Percentiles rank a stretch among this genome's conserved stretches.
Conservation (phyloP, 129 eudicot genomes). For the Flaveria bidentis region DNA sequence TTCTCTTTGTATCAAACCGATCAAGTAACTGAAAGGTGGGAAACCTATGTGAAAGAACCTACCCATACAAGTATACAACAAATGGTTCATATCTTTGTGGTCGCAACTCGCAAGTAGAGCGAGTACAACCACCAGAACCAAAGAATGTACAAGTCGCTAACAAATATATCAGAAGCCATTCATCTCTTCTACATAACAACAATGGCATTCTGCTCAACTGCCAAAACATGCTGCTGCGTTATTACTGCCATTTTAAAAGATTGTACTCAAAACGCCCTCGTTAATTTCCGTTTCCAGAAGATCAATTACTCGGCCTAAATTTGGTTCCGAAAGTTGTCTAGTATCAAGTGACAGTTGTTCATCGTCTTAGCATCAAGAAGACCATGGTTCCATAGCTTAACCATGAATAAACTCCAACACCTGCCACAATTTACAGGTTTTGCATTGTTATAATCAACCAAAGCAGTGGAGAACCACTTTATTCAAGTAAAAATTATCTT, state of each 20-base stretch:
- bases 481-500: neutral
- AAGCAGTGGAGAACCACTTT: neutral
- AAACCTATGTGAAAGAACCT: neutral
- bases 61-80: neutral
- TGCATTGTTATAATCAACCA: neutral
- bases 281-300: neutral
- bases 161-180: neutral
- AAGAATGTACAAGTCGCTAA: slow-evolving; percentile 2
- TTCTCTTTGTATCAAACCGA: neutral
- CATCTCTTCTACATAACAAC: neutral
- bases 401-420: slow-evolving; percentile 88
- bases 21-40: neutral
- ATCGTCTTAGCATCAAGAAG: slow-evolving; percentile 78
- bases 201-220: neutral
- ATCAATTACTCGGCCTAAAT: neutral
- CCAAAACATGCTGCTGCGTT: neutral
- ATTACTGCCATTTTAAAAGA: neutral
- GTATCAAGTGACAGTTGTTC: slow-evolving; percentile 55
- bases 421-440: slow-evolving; percentile 42
- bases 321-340: slow-evolving; percentile 33
- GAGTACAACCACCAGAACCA: neutral
- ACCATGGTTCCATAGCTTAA: slow-evolving; percentile 86
- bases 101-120: neutral
- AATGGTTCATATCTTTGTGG: neutral
- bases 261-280: neutral